These are phyloP conservation scores for Neolentinus lepideus DNA, from an alignment of 1,284 basidiomycete species.

Conservation along the genomic window DNA sequence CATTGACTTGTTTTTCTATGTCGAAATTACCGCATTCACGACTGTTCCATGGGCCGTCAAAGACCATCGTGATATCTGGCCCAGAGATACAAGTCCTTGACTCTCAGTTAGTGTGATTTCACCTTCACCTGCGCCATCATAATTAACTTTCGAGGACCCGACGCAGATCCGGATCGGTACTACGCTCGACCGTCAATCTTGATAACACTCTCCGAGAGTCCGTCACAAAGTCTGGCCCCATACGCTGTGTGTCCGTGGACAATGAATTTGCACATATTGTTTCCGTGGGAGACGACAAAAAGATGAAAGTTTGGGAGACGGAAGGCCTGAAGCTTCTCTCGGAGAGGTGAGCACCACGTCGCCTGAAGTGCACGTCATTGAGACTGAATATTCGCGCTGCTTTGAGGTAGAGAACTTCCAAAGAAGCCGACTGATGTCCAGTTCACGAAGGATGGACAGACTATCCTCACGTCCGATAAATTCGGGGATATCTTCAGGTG, in stretches of 20 bases:
- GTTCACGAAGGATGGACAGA: slow-evolving; percentile 51
- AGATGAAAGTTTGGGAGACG: slow-evolving; percentile 57
- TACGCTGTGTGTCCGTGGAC: slow-evolving; percentile 57
- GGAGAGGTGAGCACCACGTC: slow-evolving; percentile 41
- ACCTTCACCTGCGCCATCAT: not conserved
- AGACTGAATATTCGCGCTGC: not conserved
- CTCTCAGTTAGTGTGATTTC: slow-evolving; percentile 29
- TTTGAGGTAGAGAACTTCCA: slow-evolving; percentile 55
- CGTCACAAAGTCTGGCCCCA: slow-evolving; percentile 42
- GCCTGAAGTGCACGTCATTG: not conserved
- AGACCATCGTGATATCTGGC: slow-evolving; percentile 42
- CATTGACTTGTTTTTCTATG: slow-evolving; percentile 7
- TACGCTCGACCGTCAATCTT: slow-evolving; percentile 34
- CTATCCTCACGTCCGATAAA: slow-evolving; percentile 73
- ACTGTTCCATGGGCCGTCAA: slow-evolving; percentile 30
- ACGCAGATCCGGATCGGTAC: slow-evolving; percentile 46
- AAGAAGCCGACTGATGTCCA: slow-evolving; percentile 66
- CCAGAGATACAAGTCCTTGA: slow-evolving; percentile 54
- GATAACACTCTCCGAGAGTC: slow-evolving; percentile 24
- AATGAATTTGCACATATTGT: slow-evolving; percentile 42
- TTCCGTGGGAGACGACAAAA: slow-evolving; percentile 75
- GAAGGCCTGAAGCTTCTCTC: slow-evolving; percentile 51
- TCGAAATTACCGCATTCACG: slow-evolving; percentile 35
- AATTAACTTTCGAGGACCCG: slow-evolving; percentile 9
- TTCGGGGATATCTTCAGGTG: slow-evolving; percentile 83